Evolutionary conservation across 2,329 filamentous ascomycete genomes (phyloP).

Genomic region (Colletotrichum spaethianum): DNA sequence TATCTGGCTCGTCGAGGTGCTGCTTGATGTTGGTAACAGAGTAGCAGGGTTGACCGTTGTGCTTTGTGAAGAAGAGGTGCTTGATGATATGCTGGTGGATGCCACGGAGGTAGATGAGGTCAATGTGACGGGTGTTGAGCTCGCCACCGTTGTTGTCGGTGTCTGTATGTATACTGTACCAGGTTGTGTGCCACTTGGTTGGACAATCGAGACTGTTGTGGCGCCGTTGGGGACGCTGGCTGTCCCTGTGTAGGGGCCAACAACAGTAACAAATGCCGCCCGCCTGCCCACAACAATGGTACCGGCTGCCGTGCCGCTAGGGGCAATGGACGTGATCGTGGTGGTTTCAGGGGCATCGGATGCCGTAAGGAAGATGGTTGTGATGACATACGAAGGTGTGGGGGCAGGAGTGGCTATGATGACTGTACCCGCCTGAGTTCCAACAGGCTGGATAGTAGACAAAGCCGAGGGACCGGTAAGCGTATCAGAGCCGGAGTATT

Average conservation of each 20-base stretch:
- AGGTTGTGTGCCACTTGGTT: conserved; percentile 14
- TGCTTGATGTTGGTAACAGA: neutral
- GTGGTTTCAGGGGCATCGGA: conserved; percentile 3
- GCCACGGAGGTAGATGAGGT: neutral
- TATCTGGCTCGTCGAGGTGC: neutral
- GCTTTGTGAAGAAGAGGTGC: neutral
- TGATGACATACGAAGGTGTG: conserved; percentile 5
- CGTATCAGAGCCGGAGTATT: conserved; percentile 10
- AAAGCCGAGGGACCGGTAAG: conserved; percentile 20
- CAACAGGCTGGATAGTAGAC: conserved; percentile 18
- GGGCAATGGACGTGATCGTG: conserved; percentile 13
- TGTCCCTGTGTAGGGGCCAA: conserved; percentile 18
- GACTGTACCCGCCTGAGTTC: conserved; percentile 28
- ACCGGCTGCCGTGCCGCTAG: conserved; percentile 12
- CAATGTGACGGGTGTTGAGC: neutral
- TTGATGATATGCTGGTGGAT: neutral
- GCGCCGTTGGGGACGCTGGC: neutral
- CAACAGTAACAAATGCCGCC: conserved; percentile 20
- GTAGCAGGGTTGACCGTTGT: neutral
- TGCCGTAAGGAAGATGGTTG: conserved; percentile 28
- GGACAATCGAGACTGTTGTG: conserved; percentile 25
- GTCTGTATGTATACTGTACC: conserved; percentile 32
- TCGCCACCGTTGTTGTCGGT: neutral
- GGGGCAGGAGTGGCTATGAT: conserved; percentile 12
- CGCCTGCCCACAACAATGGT: conserved; percentile 20